Evolutionary conservation across 495 filamentous ascomycete species (phyloP).

Genomic region (Xylaria bambusicola): DNA sequence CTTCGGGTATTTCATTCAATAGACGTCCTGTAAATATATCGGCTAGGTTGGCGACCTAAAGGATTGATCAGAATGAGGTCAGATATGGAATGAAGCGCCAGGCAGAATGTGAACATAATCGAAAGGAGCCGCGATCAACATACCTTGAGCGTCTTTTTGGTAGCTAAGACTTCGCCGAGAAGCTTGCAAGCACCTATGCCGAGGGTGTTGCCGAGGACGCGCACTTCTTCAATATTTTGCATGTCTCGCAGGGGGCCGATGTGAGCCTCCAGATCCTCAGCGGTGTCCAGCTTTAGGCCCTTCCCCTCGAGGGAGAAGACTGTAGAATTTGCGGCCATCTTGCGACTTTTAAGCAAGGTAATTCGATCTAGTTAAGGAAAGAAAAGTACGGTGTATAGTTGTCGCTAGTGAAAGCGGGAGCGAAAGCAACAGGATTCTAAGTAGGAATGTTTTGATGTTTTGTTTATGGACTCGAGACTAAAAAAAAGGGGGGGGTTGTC

Average conservation of each 20-base stretch:
- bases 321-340: constrained; percentile 56
- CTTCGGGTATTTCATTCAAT: constrained; percentile 88
- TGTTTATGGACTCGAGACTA: background rate
- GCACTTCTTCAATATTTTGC: constrained; percentile 78
- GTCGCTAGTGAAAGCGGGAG: no score
- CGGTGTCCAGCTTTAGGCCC: constrained; percentile 86
- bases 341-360: constrained; percentile 12
- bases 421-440: background rate
- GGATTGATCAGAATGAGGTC: no score
- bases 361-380: background rate
- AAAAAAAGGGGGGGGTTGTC: constrained; percentile 6
- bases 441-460: no score
- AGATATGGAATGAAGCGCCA: no score
- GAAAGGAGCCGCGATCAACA: constrained; percentile 15
- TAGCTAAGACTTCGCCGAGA: constrained; percentile 74
- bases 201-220: constrained; percentile 84
- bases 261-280: constrained; percentile 82
- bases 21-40: constrained; percentile 97
- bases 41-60: constrained; percentile 80
- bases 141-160: constrained; percentile 77
- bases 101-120: no score
- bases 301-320: constrained; percentile 89
- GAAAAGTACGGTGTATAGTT: no score
- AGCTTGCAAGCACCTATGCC: constrained; percentile 84
- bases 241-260: constrained; percentile 70